These are phyloP conservation scores for Penicillium roqueforti DNA, from an alignment of 495 filamentous ascomycete species.

Conservation along the genomic window DNA sequence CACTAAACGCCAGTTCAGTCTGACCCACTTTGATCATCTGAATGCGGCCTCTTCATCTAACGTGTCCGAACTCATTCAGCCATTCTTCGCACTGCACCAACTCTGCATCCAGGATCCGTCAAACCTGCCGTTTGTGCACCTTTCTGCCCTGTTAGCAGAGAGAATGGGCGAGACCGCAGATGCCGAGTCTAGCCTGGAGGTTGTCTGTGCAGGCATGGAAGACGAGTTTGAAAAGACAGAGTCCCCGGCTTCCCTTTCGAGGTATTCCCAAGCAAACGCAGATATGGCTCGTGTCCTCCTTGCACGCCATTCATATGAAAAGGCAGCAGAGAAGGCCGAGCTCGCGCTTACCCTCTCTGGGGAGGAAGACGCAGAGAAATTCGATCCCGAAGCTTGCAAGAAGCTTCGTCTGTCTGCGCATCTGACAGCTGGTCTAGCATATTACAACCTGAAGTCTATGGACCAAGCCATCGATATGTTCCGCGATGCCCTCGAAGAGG, in stretches of 20 bases:
- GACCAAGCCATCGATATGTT: slow-evolving; percentile 72
- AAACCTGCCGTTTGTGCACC: slow-evolving; percentile 68
- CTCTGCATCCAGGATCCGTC: slow-evolving; percentile 62
- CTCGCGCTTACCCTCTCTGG: slow-evolving; percentile 66
- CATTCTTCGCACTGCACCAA: slow-evolving; percentile 85
- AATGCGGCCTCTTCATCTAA: slow-evolving; percentile 50
- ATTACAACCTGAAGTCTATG: slow-evolving; percentile 62
- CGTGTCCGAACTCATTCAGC: slow-evolving; percentile 60
- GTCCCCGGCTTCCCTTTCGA: slow-evolving; percentile 62
- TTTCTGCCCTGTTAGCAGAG: slow-evolving; percentile 76
- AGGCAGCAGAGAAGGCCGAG: slow-evolving; percentile 69
- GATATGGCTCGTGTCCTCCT: slow-evolving; percentile 80
- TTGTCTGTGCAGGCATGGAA: slow-evolving; percentile 65
- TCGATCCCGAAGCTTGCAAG: slow-evolving; percentile 53
- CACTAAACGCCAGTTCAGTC: slow-evolving; percentile 69
- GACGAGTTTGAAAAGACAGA: slow-evolving; percentile 80
- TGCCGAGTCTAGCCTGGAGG: slow-evolving; percentile 61
- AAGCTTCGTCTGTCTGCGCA: slow-evolving; percentile 78
- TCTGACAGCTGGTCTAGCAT: slow-evolving; percentile 77
- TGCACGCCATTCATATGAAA: slow-evolving; percentile 56
- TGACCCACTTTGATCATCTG: slow-evolving; percentile 75
- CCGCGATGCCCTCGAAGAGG: slow-evolving; percentile 75
- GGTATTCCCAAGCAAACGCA: slow-evolving; percentile 77
- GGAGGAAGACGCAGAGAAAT: slow-evolving; percentile 48
- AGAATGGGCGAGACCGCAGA: slow-evolving; percentile 61